Evolutionary conservation across 768 basidiomycete genomes (phyloP).

Genomic region (Collybiopsis confluens): DNA sequence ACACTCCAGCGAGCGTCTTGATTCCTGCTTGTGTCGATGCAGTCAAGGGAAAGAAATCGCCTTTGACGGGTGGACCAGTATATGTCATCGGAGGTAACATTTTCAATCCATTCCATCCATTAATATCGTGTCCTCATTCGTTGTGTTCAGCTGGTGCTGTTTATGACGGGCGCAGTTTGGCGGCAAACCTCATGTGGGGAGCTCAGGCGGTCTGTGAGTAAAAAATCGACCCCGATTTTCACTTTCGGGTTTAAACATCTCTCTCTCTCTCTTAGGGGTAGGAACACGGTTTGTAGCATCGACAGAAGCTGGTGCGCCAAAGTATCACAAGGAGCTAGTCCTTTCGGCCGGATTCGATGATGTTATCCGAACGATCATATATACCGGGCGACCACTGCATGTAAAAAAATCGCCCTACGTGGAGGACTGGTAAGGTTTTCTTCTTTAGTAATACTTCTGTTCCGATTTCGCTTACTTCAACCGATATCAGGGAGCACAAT

Average conservation of each 20-base stretch:
- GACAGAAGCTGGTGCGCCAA: constrained; percentile 76
- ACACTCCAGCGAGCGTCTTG: constrained; percentile 60
- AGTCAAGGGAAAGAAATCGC: constrained; percentile 70
- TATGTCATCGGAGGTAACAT: constrained; percentile 87
- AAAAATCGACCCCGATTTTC: too few species aligned
- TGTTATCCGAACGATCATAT: constrained; percentile 80
- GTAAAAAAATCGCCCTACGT: constrained; percentile 84
- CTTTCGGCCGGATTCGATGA: constrained; percentile 73
- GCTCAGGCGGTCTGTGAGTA: constrained; percentile 81
- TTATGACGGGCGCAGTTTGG: constrained; percentile 82
- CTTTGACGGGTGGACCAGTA: constrained; percentile 78
- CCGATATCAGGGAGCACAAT: constrained; percentile 12
- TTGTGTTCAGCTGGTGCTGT: constrained; percentile 95
- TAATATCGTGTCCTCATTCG: too few species aligned
- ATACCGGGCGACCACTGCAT: constrained; percentile 84
- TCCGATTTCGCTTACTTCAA: neutral
- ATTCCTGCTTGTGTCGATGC: constrained; percentile 90
- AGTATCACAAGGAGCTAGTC: constrained; percentile 78
- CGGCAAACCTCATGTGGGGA: constrained; percentile 86
- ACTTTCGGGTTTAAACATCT: too few species aligned
- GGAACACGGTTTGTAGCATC: constrained; percentile 86
- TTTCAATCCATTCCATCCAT: too few species aligned
- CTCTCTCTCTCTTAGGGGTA: constrained; percentile 46
- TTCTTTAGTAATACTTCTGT: neutral
- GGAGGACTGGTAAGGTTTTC: constrained; percentile 62